Evolutionary conservation across 192 early-diverging fungal genomes (phyloP), one percentile per base, ranked within the genome.

Genomic region (Linnemannia exigua): DNA sequence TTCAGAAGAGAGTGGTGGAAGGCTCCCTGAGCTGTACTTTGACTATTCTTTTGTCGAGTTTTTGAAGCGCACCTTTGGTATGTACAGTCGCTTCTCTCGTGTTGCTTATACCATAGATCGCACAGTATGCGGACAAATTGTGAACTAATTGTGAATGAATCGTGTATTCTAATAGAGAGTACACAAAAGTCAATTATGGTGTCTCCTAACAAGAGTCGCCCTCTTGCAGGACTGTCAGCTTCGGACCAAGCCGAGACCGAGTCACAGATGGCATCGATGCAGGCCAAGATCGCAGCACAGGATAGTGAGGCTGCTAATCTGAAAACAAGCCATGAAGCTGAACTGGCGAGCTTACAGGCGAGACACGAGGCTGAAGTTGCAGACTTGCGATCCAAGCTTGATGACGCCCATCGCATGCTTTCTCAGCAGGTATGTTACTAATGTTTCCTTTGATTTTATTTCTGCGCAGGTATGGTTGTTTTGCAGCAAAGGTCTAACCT

Each of bases 11-110:
- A 93, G 92, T 36, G 89, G 90, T 8, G 90, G 92, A 46, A 89
- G 88, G 47, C 83, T 95, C 25, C 93, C 94, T 16, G 91, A 91
- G 33, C 89, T 98, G 8, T 95, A 90, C 76, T 95, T 99, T 89
- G 97, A 97, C 89, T 91, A 91, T 68, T 83, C 91, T 15, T 98
- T 98, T 90, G 94, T 95, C 19, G 95, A 97, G 28, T 89, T 98
- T 76, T 94, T 98, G 84, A 97, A 96, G 81, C 79, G 91, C 50
- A 94, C 91, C 33, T 95, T 94, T 81, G 97, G 97, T 95, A 91
- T 87, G 70, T 83, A 22, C 50, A 1, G 3, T 86, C 80, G 69
- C 78, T 86, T 66, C 54, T 88, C 68, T 85, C 73, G 4, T 79
- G 79, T 50, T 80, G n/a, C 63, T 33, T 36, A 51, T 46, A 46